Evolutionary conservation across 352 stramenopile genomes (phyloP), one percentile per base, ranked within the genome.

Genomic region (Globisporangium okanoganense): DNA sequence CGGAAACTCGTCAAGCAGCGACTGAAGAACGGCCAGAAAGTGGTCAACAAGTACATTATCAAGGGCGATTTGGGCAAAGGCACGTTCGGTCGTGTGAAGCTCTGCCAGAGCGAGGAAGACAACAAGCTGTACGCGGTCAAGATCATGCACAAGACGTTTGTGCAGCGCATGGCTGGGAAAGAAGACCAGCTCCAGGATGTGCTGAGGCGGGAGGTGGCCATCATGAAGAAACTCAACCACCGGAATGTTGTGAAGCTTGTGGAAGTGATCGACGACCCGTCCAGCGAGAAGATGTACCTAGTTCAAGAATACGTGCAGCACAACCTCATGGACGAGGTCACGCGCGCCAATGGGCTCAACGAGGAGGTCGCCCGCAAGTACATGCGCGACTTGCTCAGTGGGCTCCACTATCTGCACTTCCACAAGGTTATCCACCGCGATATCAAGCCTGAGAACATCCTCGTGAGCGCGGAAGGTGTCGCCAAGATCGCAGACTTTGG

Each of bases 191-290:
- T 94, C 6, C 85, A 94, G 54, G 86, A 93, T 50, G 86, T 88
- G 24, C 51, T 95, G 57, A 81, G 85, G 9, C 80, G 88, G 24
- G 95, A 98, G 70, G 95, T 98, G 24, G 92, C 90, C 10, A 98
- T 98, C 62, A 98, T 98, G 95, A 98, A 98, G 73, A 97, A 97
- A 60, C 76, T 98, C 2, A 90, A 86, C 60, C 94, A 98, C 69
- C 83, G 75, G 27, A 97, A 98, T 69, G 90, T 98, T 22, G 86
- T 98, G 50, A 79, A 92, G 51, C 80, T 98, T 16, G 91, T 97
- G 29, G 95, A 98, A 66, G 92, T 98, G 18, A 97, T 98, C 51
- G 94, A 98, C 60, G 92, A 98, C 52, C 90, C 88, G 5, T 90
- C 86, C 25, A 92, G 88, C 25, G 90, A 98, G 68, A 97, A 98